Evolutionary conservation across 495 filamentous ascomycete genomes (phyloP), one percentile per base, ranked within the genome.

Genomic region (Glonium stellatum): DNA sequence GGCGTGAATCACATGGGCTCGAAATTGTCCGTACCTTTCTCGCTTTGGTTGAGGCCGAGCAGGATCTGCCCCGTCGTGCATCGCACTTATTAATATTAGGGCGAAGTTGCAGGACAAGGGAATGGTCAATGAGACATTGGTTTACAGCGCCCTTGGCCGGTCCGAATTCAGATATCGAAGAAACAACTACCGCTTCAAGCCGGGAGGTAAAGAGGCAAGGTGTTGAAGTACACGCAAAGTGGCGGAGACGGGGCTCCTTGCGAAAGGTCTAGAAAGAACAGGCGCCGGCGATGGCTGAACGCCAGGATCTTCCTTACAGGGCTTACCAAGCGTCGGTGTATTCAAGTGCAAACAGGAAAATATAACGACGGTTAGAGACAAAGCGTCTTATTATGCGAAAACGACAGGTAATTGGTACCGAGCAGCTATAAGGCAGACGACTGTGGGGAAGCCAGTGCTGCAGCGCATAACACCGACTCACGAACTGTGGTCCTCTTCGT

Each of bases 401-500:
- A 48, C 56, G 35, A 35, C 50, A 58, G 42, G 54, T 21, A 58
- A 53, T 25, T 37, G 34, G 54, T 46, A 39, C 56, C 60, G 54
- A 34, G 15, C 41, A 62, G 49, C 46, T 54, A 27, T 22, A 41
- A 12, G 27, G 48, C 22, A 12, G 31, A n/a, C 11, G 36, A 54
- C 58, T 58, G 58, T 65, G 62, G 57, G 25, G 60, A 57, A 57
- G 34, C 36, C 53, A 46, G n/a, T 49, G 62, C n/a, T n/a, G n/a
- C n/a, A n/a, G n/a, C n/a, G n/a, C 62, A 61, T 65, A 47, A 61
- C 39, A n/a, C 35, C 41, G 51, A 55, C 41, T 49, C 34, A 21
- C 55, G 53, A n/a, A 15, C 34, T 25, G 53, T 42, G 39, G 55
- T 50, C 44, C 46, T 55, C 34, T 36, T 35, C 44, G 62, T 65